Evolutionary conservation across 805 yeast genomes (phyloP).

Genomic region (Cyberlindnera saturnus): DNA sequence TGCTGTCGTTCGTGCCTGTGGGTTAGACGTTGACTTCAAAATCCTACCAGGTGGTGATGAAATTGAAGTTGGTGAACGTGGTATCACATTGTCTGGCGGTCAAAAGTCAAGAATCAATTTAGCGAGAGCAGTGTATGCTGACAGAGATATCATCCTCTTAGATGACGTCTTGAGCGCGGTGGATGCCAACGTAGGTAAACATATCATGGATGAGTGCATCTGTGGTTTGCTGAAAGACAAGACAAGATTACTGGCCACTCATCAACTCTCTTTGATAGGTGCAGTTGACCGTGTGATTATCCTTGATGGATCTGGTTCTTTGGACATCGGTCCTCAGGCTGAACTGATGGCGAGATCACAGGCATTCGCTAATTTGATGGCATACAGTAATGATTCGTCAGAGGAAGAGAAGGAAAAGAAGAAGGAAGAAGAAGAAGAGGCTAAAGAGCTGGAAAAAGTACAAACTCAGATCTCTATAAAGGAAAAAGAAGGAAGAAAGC

Average conservation of each 20-base stretch:
- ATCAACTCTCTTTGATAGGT: slow-evolving; percentile 67
- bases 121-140: slow-evolving; percentile 74
- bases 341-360: slow-evolving; percentile 41
- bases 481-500: neutral
- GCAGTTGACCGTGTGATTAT: slow-evolving; percentile 67
- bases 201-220: slow-evolving; percentile 65
- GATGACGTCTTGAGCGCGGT: slow-evolving; percentile 85
- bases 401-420: slow-evolving; percentile 24
- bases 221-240: slow-evolving; percentile 47
- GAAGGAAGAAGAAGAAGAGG: slow-evolving; percentile 24
- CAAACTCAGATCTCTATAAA: slow-evolving; percentile 6
- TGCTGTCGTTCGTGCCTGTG: slow-evolving; percentile 56
- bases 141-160: slow-evolving; percentile 58
- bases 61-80: slow-evolving; percentile 82
- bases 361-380: slow-evolving; percentile 47
- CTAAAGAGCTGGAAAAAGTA: slow-evolving; percentile 18
- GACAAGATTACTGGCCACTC: slow-evolving; percentile 79
- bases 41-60: slow-evolving; percentile 67
- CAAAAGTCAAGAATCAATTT: slow-evolving; percentile 78
- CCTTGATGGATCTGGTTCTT: slow-evolving; percentile 55
- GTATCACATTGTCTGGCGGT: slow-evolving; percentile 84
- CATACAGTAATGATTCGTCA: slow-evolving; percentile 33
- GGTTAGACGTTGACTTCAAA: slow-evolving; percentile 57
- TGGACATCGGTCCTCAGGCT: slow-evolving; percentile 54
- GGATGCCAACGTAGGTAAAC: slow-evolving; percentile 82